Conservation (phyloP, 2,329 filamentous ascomycete genomes). For the Fusarium brachygibbosum region DNA sequence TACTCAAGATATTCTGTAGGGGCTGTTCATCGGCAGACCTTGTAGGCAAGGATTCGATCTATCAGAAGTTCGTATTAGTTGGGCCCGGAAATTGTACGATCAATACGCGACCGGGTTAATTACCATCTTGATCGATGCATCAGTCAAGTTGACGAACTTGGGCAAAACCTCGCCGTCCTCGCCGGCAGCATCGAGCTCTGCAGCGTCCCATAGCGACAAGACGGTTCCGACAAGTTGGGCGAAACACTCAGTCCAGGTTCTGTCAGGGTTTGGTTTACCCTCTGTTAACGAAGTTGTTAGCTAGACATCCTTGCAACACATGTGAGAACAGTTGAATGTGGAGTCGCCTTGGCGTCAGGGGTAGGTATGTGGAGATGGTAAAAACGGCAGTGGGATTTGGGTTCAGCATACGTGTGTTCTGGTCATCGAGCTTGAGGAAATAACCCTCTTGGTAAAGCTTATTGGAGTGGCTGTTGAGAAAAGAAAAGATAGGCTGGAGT, state of each 20-base stretch:
- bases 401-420: slow-evolving; percentile 81
- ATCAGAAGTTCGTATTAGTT: slow-evolving; percentile 36
- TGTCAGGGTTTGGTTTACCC: slow-evolving; percentile 85
- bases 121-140: slow-evolving; percentile 99
- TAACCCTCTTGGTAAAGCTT: slow-evolving; percentile 99
- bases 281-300: slow-evolving; percentile 65
- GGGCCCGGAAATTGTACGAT: slow-evolving; percentile 6
- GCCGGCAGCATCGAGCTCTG: slow-evolving; percentile 88
- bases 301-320: slow-evolving; percentile 21
- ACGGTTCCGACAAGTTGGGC: slow-evolving; percentile 96
- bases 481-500: slow-evolving; percentile 92
- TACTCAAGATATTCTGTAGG: slow-evolving; percentile 92
- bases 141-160: slow-evolving; percentile 95
- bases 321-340: slow-evolving; percentile 23
- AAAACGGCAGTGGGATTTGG: slow-evolving; percentile 45
- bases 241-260: slow-evolving; percentile 97
- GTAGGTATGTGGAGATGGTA: slow-evolving; percentile 19
- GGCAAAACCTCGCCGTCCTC: slow-evolving; percentile 87
- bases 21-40: slow-evolving; percentile 81
- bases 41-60: slow-evolving; percentile 92
- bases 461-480: slow-evolving; percentile 93
- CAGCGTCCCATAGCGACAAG: slow-evolving; percentile 94
- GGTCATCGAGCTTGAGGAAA: slow-evolving; percentile 95
- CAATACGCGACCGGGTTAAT: slow-evolving; percentile 33
- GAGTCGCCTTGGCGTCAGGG: slow-evolving; percentile 31